A percentile compares a stretch with the other conserved stretches of the same genome.
Conservation (phyloP, 768 basidiomycete genomes). For the Mycena belliarum region DNA sequence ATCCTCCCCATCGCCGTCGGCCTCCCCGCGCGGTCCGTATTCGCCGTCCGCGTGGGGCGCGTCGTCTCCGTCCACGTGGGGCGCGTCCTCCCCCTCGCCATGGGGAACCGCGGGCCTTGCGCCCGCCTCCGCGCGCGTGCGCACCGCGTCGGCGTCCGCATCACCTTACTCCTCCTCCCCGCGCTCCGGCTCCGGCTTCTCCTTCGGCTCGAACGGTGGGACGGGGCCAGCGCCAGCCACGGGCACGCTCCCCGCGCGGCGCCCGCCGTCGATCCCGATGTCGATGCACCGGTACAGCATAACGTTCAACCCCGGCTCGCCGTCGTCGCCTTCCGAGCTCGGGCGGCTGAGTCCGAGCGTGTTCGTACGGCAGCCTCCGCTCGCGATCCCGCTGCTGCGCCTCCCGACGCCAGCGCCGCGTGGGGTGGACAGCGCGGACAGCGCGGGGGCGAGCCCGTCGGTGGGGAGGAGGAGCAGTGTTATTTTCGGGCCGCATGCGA, state of each 20-base stretch:
- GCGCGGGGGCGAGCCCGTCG: conserved; percentile 15
- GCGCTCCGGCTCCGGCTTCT: too few relatives aligned
- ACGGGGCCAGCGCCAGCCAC: neutral
- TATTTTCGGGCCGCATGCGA: conserved; percentile 24
- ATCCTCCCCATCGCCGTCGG: neutral
- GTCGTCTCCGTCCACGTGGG: neutral
- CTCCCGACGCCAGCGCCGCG: neutral
- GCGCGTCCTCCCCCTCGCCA: neutral
- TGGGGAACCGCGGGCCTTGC: conserved; percentile 11
- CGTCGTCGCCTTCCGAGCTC: neutral
- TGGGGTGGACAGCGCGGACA: neutral
- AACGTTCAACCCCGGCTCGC: conserved; percentile 6
- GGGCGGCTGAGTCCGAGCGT: conserved; percentile 21
- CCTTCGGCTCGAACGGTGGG: too few relatives aligned
- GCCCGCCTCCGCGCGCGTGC: neutral
- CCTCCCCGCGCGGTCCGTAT: too few relatives aligned
- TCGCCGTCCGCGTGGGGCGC: too few relatives aligned
- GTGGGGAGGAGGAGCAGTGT: conserved; percentile 19
- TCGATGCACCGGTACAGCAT: conserved; percentile 16
- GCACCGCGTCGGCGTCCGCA: too few relatives aligned
- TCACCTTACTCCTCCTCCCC: too few relatives aligned
- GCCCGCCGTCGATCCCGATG: conserved; percentile 9
- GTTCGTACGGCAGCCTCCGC: conserved; percentile 13
- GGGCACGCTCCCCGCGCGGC: conserved; percentile 9
- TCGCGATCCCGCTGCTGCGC: conserved; percentile 14